Evolutionary conservation across 164 flowering plant species (phyloP), one percentile per base, ranked within the genome.

Genomic region (Akebia trifoliata): DNA sequence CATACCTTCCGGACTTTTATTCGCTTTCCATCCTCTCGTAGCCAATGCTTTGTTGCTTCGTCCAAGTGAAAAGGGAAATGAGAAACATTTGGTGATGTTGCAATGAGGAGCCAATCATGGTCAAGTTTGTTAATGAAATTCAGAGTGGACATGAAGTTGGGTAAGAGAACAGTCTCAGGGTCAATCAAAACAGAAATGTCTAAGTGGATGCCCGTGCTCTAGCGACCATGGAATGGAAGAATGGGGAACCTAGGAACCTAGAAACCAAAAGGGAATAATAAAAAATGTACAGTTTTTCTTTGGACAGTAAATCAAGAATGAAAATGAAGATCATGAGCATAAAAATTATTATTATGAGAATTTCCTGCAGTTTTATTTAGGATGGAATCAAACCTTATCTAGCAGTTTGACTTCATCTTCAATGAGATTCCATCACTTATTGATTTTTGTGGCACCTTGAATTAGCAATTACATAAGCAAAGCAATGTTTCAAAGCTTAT

Each of bases 191-290:
- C 87, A 66, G 78, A 75, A 44, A 93, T 71, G 63, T 90, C 87
- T 10, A 95, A 78, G 17, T 53, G 42, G 82, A 87, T 60, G 77
- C 73, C 53, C 50, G 76, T 44, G 96, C 59, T 64, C 91, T 78
- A 43, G 86, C 84, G 43, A 93, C 72, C 92, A 93, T 93, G 59
- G 96, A 87, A 78, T 93, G 96, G 49, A 86, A 87, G 61, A 83
- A 93, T n/a, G 99, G 96, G 20, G 84, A 79, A 15, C 92, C 96
- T 4, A 79, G 72, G 65, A 93, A 90, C 72, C 99, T 86, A 73
- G 6, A 63, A 28, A 60, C n/a, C 34, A 44, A 59, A 52, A 52
- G 9, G n/a, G 48, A 44, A 26, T 44, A 22, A 44, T 20, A 1
- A n/a, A n/a, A n/a, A n/a, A n/a, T n/a, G n/a, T n/a, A n/a, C n/a